phyloP scores from a whole-genome alignment of 2,329 filamentous ascomycete genomes.

The Byssoonygena ceratinophila region DNA sequence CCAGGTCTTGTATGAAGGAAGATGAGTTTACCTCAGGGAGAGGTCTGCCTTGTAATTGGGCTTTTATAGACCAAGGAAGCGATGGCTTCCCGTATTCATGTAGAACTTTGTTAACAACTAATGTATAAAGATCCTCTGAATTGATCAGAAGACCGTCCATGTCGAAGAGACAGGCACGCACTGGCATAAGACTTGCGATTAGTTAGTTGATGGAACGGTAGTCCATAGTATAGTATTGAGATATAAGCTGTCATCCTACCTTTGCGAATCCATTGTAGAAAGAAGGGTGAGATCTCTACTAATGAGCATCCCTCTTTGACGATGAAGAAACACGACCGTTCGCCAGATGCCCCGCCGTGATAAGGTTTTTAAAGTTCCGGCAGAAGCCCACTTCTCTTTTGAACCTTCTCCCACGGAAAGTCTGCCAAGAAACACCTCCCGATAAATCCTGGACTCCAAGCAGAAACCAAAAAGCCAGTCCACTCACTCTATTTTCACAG shows the following conservation, averaged over 20 bases:
- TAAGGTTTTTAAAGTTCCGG: not conserved
- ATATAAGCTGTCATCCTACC: not conserved
- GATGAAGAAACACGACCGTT: no score
- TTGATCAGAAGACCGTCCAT: conserved; percentile 96
- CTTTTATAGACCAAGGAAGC: conserved; percentile 92
- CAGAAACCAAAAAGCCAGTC: not conserved
- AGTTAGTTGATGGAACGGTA: not conserved
- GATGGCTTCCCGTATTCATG: conserved; percentile 59
- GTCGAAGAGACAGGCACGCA: conserved; percentile 91
- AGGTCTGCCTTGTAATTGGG: conserved; percentile 64
- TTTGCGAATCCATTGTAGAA: conserved; percentile 7
- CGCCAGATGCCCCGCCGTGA: not conserved
- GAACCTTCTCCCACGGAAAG: not conserved
- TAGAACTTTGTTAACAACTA: conserved; percentile 72
- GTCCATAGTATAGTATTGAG: not conserved
- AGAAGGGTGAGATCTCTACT: not conserved
- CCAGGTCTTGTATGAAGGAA: not conserved
- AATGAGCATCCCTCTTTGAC: no score
- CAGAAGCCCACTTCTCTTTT: not conserved
- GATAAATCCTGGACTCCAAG: not conserved
- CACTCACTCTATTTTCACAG: not conserved
- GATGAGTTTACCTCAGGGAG: conserved; percentile 39
- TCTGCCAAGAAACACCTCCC: not conserved
- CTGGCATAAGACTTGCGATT: conserved; percentile 54
- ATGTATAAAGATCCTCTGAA: conserved; percentile 81